phyloP scores from a whole-genome alignment of 1,139 yeast genomes.

The Debaryomycetaceae sp. region DNA sequence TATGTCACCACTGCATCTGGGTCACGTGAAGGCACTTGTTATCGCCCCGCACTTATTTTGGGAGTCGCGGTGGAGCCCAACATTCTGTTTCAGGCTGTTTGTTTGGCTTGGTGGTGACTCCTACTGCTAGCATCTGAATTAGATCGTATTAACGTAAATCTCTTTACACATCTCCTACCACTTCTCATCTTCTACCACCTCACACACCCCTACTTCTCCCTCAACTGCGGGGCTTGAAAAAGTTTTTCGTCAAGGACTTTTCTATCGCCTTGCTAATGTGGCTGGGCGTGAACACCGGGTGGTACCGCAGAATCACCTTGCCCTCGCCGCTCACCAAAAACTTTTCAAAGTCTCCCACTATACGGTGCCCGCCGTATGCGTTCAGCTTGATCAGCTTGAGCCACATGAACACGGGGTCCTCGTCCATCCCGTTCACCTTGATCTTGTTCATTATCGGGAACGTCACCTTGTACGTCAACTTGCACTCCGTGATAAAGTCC shows the following conservation, averaged over 20 bases:
- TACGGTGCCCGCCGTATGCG: constrained; percentile 31
- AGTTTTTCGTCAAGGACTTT: constrained; percentile 17
- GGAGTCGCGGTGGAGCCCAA: no score
- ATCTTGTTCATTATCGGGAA: constrained; percentile 84
- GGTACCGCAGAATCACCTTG: constrained; percentile 33
- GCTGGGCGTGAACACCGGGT: constrained; percentile 31
- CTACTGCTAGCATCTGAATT: no score
- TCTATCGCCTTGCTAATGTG: constrained; percentile 27
- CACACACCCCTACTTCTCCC: background rate
- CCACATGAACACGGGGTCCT: constrained; percentile 72
- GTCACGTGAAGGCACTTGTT: no score
- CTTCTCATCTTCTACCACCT: background rate
- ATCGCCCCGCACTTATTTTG: no score
- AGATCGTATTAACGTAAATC: no score
- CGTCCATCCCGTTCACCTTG: constrained; percentile 77
- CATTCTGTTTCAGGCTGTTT: no score
- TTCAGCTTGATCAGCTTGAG: constrained; percentile 48
- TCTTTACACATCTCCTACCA: background rate
- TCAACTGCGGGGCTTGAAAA: no score
- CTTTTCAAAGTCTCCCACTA: constrained; percentile 43
- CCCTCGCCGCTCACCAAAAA: constrained; percentile 36
- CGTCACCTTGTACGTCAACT: constrained; percentile 42
- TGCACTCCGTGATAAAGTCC: constrained; percentile 30
- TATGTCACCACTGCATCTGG: no score
- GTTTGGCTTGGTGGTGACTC: no score